A percentile compares a stretch with the other conserved stretches of the same genome.
These are phyloP conservation scores for Myriosclerotinia scirpicola DNA, from an alignment of 2,329 filamentous ascomycete genomes.

Conservation along the genomic window DNA sequence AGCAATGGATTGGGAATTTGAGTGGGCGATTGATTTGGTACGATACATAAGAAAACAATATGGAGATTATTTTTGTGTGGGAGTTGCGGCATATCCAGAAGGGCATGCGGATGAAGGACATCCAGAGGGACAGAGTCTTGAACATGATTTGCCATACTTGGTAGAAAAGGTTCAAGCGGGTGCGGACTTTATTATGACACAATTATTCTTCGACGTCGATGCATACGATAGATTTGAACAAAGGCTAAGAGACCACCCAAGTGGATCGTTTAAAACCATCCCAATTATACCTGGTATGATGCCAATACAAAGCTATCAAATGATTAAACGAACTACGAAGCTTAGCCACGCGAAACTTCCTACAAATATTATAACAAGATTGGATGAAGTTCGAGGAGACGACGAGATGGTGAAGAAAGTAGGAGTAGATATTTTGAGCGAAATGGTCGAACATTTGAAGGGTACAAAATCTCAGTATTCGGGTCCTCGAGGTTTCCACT, in stretches of 20 bases:
- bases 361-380: slow-evolving; percentile 63
- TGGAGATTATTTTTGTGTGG: slow-evolving; percentile 94
- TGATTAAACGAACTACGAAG: slow-evolving; percentile 90
- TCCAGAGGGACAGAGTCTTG: slow-evolving; percentile 65
- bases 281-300: slow-evolving; percentile 93
- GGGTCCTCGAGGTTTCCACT: slow-evolving; percentile 81
- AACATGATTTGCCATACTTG: slow-evolving; percentile 83
- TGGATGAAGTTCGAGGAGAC: slow-evolving; percentile 73
- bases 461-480: slow-evolving; percentile 53
- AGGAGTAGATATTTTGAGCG: slow-evolving; percentile 78
- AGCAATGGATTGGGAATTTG: slow-evolving; percentile 62
- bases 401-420: slow-evolving; percentile 79
- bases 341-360: slow-evolving; percentile 88
- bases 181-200: slow-evolving; percentile 98
- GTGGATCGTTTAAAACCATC: slow-evolving; percentile 79
- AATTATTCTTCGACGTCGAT: slow-evolving; percentile 89
- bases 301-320: slow-evolving; percentile 97
- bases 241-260: slow-evolving; percentile 74
- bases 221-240: slow-evolving; percentile 81
- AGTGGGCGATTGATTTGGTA: slow-evolving; percentile 86
- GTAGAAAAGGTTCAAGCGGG: slow-evolving; percentile 89
- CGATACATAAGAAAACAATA: slow-evolving; percentile 82
- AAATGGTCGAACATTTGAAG: slow-evolving; percentile 80
- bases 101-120: slow-evolving; percentile 90
- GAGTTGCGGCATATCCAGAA: slow-evolving; percentile 92